Percentiles rank a stretch among this genome's conserved stretches.
Conservation (phyloP, 106 monocot species). For the Cymbidium sinense region DNA sequence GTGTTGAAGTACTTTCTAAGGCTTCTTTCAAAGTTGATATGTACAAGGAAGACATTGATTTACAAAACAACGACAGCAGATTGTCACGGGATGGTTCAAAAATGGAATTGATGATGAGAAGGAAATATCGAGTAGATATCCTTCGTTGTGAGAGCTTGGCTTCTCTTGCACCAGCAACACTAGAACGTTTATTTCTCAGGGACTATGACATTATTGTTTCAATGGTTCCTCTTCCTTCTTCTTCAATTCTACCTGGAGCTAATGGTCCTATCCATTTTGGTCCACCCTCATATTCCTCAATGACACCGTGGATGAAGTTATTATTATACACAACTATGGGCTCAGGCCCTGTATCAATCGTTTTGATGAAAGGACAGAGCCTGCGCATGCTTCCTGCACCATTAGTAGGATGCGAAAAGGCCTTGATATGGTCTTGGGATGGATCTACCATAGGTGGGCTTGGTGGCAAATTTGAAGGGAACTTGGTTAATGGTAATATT, state of each 20-base stretch:
- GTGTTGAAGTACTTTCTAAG: slow-evolving; percentile 3
- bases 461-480: slow-evolving; percentile 74
- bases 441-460: slow-evolving; percentile 70
- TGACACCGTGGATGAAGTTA: slow-evolving; percentile 99
- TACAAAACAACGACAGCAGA: slow-evolving; percentile 2
- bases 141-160: slow-evolving; percentile 98
- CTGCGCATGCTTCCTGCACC: slow-evolving; percentile 87
- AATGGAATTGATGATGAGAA: slow-evolving; percentile 37
- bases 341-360: slow-evolving; percentile 66
- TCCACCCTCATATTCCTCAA: slow-evolving; percentile 86
- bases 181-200: slow-evolving; percentile 76
- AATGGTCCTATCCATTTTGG: slow-evolving; percentile 94
- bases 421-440: slow-evolving; percentile 99
- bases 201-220: slow-evolving; percentile 96
- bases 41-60: slow-evolving; percentile 6
- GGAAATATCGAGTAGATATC: slow-evolving; percentile 74
- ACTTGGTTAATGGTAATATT: slow-evolving; percentile 86
- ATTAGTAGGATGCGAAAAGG: slow-evolving; percentile 85
- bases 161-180: slow-evolving; percentile 70
- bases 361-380: slow-evolving; percentile 92
- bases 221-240: slow-evolving; percentile 94
- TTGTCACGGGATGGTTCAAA: slow-evolving; percentile 9
- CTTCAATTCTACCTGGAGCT: slow-evolving; percentile 82
- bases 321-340: slow-evolving; percentile 54
- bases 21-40: slow-evolving; percentile 15